phyloP scores from a whole-genome alignment of 345 rosid genomes.

The Camelina neglecta region DNA sequence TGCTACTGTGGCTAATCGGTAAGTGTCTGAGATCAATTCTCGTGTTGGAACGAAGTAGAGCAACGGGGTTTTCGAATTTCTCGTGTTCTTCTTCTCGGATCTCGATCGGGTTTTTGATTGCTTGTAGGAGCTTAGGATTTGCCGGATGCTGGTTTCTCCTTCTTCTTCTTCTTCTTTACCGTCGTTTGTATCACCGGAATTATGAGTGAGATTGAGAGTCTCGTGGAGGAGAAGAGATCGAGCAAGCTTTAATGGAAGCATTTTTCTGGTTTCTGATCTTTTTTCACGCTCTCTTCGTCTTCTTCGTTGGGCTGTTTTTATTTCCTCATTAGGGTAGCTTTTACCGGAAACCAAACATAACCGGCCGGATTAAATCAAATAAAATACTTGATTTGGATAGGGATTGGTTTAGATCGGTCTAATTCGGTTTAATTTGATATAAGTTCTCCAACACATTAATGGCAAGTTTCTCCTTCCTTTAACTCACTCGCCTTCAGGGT shows the following conservation, averaged over 20 bases:
- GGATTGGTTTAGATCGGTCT: constrained; percentile 19
- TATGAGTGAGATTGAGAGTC: constrained; percentile 46
- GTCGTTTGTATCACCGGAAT: constrained; percentile 32
- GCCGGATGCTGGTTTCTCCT: constrained; percentile 41
- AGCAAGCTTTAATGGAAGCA: constrained; percentile 73
- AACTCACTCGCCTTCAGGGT: constrained; percentile 11
- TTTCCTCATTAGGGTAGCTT: constrained; percentile 12
- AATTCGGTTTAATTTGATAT: background rate
- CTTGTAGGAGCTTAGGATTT: constrained; percentile 36
- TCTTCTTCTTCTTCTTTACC: background rate
- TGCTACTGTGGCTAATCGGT: constrained; percentile 61
- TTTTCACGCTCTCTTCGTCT: constrained; percentile 18
- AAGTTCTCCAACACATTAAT: background rate
- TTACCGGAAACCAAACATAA: background rate
- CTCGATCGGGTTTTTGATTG: constrained; percentile 41
- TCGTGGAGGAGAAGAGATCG: constrained; percentile 64
- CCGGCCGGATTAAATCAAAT: constrained; percentile 25
- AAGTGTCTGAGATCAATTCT: constrained; percentile 62
- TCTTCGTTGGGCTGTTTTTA: constrained; percentile 28
- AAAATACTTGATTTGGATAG: background rate
- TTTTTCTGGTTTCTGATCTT: background rate
- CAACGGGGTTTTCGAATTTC: constrained; percentile 50
- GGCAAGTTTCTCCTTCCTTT: background rate
- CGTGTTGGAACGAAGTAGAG: constrained; percentile 61
- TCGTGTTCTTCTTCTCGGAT: constrained; percentile 21